phyloP scores from a whole-genome alignment of 108 stramenopile species.

The Cylindrotheca closterium region DNA sequence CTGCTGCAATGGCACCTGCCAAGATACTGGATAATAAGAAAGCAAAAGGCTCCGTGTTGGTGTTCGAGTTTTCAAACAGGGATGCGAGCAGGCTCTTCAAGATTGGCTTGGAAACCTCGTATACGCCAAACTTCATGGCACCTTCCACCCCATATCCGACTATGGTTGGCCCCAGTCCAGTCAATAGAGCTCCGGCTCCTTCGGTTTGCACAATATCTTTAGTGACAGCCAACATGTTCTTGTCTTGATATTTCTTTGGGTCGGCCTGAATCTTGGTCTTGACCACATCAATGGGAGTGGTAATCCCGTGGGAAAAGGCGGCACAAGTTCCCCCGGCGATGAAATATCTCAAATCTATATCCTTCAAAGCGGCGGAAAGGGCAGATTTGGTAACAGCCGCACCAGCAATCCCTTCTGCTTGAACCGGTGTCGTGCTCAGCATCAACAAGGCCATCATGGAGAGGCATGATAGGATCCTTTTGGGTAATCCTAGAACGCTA shows the following conservation, averaged over 20 bases:
- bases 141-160: conserved; percentile 92
- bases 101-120: conserved; percentile 88
- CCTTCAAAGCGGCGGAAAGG: conserved; percentile 1
- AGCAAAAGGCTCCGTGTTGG: conserved; percentile 35
- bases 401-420: too few species aligned
- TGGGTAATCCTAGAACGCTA: too few species aligned
- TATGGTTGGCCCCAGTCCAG: conserved; percentile 84
- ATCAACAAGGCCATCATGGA: too few species aligned
- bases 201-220: conserved; percentile 63
- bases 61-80: conserved; percentile 25
- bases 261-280: conserved; percentile 87
- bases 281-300: conserved; percentile 85
- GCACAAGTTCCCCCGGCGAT: conserved; percentile 87
- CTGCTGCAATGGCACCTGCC: conserved; percentile 87
- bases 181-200: conserved; percentile 60
- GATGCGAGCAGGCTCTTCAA: conserved; percentile 34
- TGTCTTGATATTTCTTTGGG: conserved; percentile 54
- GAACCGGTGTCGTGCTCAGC: too few species aligned
- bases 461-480: too few species aligned
- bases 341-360: conserved; percentile 61
- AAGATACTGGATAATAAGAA: conserved; percentile 75
- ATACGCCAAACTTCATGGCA: conserved; percentile 86
- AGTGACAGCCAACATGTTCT: conserved; percentile 50
- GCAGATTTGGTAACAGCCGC: neutral
- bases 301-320: conserved; percentile 81